phyloP scores from a whole-genome alignment of 1,139 yeast species.

The Geotrichum fermentans region DNA sequence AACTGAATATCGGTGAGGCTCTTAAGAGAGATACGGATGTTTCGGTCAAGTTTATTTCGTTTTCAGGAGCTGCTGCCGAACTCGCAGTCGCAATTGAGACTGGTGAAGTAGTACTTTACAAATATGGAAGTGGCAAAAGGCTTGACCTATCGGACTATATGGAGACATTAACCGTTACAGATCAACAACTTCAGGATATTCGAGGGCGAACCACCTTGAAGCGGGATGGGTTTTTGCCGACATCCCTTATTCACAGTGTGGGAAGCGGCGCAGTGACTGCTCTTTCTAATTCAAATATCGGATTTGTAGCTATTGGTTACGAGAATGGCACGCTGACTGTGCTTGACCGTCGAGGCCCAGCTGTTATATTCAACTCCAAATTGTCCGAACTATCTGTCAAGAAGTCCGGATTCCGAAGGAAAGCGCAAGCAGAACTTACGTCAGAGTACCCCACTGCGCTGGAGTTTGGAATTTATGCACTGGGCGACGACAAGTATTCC shows the following conservation, averaged over 20 bases:
- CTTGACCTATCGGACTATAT: conserved; percentile 10
- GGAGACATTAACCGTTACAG: conserved; percentile 14
- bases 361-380: conserved; percentile 58
- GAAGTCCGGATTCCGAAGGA: conserved; percentile 18
- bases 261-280: conserved; percentile 49
- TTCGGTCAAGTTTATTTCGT: conserved; percentile 56
- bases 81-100: conserved; percentile 61
- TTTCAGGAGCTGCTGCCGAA: conserved; percentile 75
- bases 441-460: conserved; percentile 49
- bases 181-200: conserved; percentile 30
- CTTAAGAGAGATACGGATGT: conserved; percentile 43
- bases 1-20: conserved; percentile 49
- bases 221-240: conserved; percentile 69
- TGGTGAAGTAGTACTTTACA: conserved; percentile 74
- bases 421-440: conserved; percentile 15
- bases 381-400: conserved; percentile 30
- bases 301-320: conserved; percentile 82
- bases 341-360: conserved; percentile 83
- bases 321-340: conserved; percentile 69
- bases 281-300: conserved; percentile 65
- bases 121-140: conserved; percentile 45
- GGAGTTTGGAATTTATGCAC: conserved; percentile 68
- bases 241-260: conserved; percentile 46
- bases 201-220: conserved; percentile 43
- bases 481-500: conserved; percentile 60